Evolutionary conservation across 805 yeast species (phyloP).

Genomic region (Candida koratica): DNA sequence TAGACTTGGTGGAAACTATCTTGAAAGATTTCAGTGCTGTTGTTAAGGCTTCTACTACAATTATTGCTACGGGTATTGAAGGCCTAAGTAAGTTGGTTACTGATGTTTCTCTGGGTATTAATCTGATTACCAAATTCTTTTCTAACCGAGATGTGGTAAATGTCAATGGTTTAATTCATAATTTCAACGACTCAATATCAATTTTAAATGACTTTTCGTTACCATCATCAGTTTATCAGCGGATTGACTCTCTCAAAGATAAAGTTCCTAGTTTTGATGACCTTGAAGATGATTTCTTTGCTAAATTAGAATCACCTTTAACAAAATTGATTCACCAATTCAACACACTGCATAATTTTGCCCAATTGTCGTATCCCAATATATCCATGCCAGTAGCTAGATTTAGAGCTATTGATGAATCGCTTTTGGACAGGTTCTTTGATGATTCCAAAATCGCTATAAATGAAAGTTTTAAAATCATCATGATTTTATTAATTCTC

Average conservation of each 20-base stretch:
- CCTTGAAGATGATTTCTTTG: conserved; percentile 56
- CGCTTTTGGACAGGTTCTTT: conserved; percentile 38
- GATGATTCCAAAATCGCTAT: conserved; percentile 26
- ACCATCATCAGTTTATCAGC: conserved; percentile 58
- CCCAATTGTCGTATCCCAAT: neutral
- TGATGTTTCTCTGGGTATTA: conserved; percentile 11
- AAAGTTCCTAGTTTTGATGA: conserved; percentile 62
- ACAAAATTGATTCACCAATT: neutral
- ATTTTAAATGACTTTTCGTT: conserved; percentile 57
- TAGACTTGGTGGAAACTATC: conserved; percentile 67
- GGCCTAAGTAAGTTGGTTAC: conserved; percentile 7
- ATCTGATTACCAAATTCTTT: conserved; percentile 41
- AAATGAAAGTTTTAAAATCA: conserved; percentile 31
- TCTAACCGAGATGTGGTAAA: conserved; percentile 28
- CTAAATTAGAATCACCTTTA: conserved; percentile 54
- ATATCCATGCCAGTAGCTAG: conserved; percentile 1
- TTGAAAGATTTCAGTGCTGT: conserved; percentile 55
- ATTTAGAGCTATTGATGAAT: neutral
- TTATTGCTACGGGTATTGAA: conserved; percentile 11
- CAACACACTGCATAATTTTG: conserved; percentile 1
- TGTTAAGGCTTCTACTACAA: conserved; percentile 34
- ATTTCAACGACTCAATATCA: conserved; percentile 56
- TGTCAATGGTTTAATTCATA: conserved; percentile 31
- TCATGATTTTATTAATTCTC: conserved; percentile 28
- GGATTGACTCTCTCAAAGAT: conserved; percentile 46